A percentile compares a stretch with the other conserved stretches of the same genome.
phyloP scores from a whole-genome alignment of 768 basidiomycete species.

The Termitomyces sp. region DNA sequence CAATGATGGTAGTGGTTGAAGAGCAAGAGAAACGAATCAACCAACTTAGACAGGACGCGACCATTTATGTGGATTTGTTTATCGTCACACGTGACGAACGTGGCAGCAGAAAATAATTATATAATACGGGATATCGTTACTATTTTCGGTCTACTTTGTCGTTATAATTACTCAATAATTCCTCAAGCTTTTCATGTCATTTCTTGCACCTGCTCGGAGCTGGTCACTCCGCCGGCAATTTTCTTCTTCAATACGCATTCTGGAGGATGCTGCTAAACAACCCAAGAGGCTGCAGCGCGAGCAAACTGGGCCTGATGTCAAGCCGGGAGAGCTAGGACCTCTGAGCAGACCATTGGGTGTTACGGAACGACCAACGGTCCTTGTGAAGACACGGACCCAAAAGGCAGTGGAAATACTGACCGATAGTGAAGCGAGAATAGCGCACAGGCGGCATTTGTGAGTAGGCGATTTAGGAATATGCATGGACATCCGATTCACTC shows the following conservation, averaged over 20 bases:
- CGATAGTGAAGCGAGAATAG: slow-evolving; percentile 64
- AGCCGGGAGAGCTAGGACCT: slow-evolving; percentile 23
- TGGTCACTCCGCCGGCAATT: slow-evolving; percentile 15
- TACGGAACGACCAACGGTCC: slow-evolving; percentile 57
- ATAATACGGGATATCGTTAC: not conserved
- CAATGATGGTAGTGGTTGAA: slow-evolving; percentile 31
- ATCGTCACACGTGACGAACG: slow-evolving; percentile 24
- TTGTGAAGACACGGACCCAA: slow-evolving; percentile 52
- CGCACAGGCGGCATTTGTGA: slow-evolving; percentile 63
- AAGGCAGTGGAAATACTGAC: slow-evolving; percentile 58
- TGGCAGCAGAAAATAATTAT: slow-evolving; percentile 1
- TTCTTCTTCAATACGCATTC: slow-evolving; percentile 7
- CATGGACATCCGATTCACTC: not conserved
- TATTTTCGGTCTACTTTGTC: not conserved
- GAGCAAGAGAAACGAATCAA: slow-evolving; percentile 28
- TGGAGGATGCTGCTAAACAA: slow-evolving; percentile 1
- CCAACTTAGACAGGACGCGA: slow-evolving; percentile 29
- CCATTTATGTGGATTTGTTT: slow-evolving; percentile 35
- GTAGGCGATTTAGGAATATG: slow-evolving; percentile 13
- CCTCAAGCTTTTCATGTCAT: slow-evolving; percentile 10
- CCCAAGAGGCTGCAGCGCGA: slow-evolving; percentile 7
- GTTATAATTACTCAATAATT: not conserved
- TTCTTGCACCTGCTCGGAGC: slow-evolving; percentile 13
- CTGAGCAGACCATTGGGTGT: slow-evolving; percentile 77
- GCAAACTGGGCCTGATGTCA: slow-evolving; percentile 13